Conservation (phyloP, 352 stramenopile species). For the Phytopythium oedochilum region DNA sequence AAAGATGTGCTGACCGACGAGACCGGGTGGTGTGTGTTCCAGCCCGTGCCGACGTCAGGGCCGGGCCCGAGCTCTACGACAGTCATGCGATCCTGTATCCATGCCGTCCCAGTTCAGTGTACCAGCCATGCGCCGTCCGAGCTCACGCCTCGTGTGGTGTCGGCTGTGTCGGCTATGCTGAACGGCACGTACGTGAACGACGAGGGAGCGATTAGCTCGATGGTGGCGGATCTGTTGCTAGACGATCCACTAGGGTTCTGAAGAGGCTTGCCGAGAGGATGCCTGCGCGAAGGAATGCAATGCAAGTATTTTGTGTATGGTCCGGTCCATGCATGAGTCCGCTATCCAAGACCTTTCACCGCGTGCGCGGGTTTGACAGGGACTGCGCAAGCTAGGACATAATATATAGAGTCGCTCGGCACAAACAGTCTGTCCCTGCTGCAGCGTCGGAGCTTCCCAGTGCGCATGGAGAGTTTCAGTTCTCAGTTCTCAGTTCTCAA, state of each 20-base stretch:
- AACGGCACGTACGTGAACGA: not conserved
- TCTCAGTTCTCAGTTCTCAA: too few relatives aligned
- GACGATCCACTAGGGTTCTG: not conserved
- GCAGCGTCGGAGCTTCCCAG: too few relatives aligned
- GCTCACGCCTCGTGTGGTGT: not conserved
- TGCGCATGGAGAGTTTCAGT: too few relatives aligned
- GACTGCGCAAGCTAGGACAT: too few relatives aligned
- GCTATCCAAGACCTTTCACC: too few relatives aligned
- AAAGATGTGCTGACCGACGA: conserved; percentile 39
- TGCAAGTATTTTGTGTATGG: too few relatives aligned
- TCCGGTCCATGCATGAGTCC: too few relatives aligned
- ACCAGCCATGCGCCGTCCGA: not conserved
- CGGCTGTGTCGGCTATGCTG: not conserved
- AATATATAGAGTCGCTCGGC: too few relatives aligned
- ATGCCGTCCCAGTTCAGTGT: not conserved
- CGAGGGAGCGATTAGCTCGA: not conserved
- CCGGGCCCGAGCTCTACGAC: not conserved
- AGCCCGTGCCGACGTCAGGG: not conserved
- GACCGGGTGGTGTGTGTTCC: conserved; percentile 44
- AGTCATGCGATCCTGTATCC: not conserved
- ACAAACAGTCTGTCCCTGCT: too few relatives aligned
- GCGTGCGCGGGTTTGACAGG: too few relatives aligned
- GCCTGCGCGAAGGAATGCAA: too few relatives aligned
- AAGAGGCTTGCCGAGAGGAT: too few relatives aligned
- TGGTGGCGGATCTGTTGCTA: not conserved